Evolutionary conservation across 1,139 yeast species (phyloP).

Genomic region (Debaryomyces fabryi): DNA sequence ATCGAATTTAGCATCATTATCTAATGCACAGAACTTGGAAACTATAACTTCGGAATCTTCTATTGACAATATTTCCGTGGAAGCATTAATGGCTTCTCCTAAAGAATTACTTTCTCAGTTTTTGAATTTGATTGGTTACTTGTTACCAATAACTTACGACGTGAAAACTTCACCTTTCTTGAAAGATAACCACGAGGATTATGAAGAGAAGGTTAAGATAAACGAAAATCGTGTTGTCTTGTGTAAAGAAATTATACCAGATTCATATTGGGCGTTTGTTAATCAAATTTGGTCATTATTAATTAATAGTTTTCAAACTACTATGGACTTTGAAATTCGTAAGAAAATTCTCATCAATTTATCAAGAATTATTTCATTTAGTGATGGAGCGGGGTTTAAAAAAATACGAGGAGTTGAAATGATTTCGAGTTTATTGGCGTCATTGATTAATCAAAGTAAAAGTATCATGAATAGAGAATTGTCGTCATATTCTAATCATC

Average conservation of each 20-base stretch:
- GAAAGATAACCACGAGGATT: constrained; percentile 26
- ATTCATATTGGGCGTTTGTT: constrained; percentile 46
- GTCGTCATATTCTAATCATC: neutral
- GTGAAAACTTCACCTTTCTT: constrained; percentile 34
- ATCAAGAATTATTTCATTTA: constrained; percentile 51
- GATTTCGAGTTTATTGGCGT: constrained; percentile 58
- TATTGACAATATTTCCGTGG: constrained; percentile 49
- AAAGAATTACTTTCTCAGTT: constrained; percentile 62
- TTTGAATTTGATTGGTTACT: constrained; percentile 56
- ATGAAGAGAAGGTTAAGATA: constrained; percentile 26
- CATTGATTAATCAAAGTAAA: constrained; percentile 68
- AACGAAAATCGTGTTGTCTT: constrained; percentile 32
- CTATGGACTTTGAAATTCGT: constrained; percentile 71
- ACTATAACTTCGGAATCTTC: constrained; percentile 14
- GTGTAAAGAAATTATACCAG: constrained; percentile 24
- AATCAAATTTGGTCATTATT: constrained; percentile 60
- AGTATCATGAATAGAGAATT: constrained; percentile 24
- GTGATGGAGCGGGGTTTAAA: constrained; percentile 20
- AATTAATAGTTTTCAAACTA: constrained; percentile 70
- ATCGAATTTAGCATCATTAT: neutral
- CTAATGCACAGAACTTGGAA: constrained; percentile 6
- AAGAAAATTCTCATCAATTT: constrained; percentile 60
- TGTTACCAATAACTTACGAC: constrained; percentile 53
- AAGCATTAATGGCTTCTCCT: constrained; percentile 75
- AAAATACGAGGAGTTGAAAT: constrained; percentile 26